Percentiles rank a stretch among this genome's conserved stretches.
phyloP scores from a whole-genome alignment of 768 basidiomycete genomes.

The Boletus reticulatus region DNA sequence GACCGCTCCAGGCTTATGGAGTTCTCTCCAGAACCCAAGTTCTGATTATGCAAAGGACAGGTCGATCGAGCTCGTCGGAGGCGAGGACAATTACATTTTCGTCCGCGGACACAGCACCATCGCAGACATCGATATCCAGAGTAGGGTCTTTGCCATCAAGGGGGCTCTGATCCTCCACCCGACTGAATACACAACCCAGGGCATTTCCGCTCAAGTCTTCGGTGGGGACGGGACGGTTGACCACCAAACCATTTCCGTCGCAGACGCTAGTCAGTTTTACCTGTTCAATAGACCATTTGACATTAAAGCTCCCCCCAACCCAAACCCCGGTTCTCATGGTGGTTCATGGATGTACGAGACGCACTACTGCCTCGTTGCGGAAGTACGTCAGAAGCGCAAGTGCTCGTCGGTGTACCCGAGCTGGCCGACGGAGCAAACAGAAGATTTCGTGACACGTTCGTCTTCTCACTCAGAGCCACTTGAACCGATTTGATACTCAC shows the following conservation, averaged over 20 bases:
- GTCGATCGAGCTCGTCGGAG: conserved; percentile 2
- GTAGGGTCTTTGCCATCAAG: background rate
- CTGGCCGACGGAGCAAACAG: conserved; percentile 2
- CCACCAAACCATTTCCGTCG: conserved; percentile 3
- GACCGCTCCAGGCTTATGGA: background rate
- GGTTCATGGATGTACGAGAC: background rate
- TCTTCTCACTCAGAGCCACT: background rate
- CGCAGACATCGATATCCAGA: conserved; percentile 6
- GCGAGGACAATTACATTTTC: conserved; percentile 7
- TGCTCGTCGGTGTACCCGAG: background rate
- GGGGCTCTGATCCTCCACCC: background rate
- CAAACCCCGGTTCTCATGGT: background rate
- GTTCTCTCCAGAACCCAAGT: background rate
- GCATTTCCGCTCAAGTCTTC: background rate
- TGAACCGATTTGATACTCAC: background rate
- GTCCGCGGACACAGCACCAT: conserved; percentile 10
- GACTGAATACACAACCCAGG: background rate
- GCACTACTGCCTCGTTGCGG: conserved; percentile 8
- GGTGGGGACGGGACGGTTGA: background rate
- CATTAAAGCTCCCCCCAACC: background rate
- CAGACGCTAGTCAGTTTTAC: conserved; percentile 1
- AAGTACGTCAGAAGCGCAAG: conserved; percentile 11
- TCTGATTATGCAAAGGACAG: background rate
- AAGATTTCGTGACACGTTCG: conserved; percentile 1
- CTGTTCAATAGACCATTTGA: conserved; percentile 5